Evolutionary conservation across 306 rosid species (phyloP).

Genomic region (Cucurbita moschata): DNA sequence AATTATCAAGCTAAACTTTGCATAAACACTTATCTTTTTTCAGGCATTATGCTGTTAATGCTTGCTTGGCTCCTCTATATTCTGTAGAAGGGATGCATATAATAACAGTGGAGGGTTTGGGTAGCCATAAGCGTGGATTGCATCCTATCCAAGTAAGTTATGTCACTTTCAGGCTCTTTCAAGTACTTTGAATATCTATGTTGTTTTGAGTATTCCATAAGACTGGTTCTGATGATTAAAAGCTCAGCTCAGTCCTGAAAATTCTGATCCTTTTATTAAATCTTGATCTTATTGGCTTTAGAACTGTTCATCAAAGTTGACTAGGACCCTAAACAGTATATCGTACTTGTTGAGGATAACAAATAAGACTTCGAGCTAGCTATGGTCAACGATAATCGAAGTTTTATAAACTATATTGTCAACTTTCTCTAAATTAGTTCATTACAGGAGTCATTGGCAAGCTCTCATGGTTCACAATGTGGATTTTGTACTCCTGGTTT

Average conservation of each 20-base stretch:
- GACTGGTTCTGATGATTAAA: background rate
- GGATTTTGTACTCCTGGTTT: slow-evolving; percentile 97
- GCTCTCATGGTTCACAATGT: slow-evolving; percentile 84
- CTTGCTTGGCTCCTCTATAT: slow-evolving; percentile 91
- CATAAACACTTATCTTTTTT: slow-evolving; percentile 12
- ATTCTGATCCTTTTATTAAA: background rate
- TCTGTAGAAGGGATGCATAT: slow-evolving; percentile 96
- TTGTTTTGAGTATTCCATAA: background rate
- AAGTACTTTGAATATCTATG: background rate
- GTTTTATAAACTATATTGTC: slow-evolving; percentile 3
- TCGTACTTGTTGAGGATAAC: background rate
- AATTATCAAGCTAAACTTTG: slow-evolving; percentile 11
- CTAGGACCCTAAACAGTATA: background rate
- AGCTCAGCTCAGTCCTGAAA: background rate
- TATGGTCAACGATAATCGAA: background rate
- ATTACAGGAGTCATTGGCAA: slow-evolving; percentile 75
- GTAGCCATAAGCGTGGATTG: slow-evolving; percentile 59
- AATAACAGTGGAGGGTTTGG: slow-evolving; percentile 88
- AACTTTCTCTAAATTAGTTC: background rate
- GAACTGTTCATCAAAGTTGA: background rate
- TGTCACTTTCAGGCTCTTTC: background rate
- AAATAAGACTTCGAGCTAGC: background rate
- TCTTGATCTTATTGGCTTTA: background rate
- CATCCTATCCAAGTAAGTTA: slow-evolving; percentile 76
- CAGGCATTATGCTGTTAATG: slow-evolving; percentile 88